A percentile compares a stretch with the other conserved stretches of the same genome.
phyloP scores from a whole-genome alignment of 1,139 yeast species.

The Pichia sp. region DNA sequence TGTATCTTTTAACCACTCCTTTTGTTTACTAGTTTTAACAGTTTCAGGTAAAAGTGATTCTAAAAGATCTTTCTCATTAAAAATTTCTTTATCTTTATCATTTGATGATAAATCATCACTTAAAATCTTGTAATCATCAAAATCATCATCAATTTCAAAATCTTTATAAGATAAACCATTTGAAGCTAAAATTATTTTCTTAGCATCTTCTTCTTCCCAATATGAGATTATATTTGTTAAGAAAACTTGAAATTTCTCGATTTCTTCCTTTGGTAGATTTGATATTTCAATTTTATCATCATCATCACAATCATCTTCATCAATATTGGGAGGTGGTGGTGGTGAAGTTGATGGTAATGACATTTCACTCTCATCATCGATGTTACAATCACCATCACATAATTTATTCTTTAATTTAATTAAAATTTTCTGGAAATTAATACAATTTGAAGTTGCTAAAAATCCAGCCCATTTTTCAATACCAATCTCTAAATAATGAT shows the following conservation, averaged over 20 bases:
- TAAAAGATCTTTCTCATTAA: slow-evolving; percentile 15
- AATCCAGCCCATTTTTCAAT: slow-evolving; percentile 24
- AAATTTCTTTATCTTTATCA: not conserved
- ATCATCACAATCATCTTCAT: slow-evolving; percentile 3
- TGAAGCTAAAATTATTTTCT: slow-evolving; percentile 5
- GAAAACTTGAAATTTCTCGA: slow-evolving; percentile 1
- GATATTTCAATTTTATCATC: not conserved
- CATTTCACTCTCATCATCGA: slow-evolving; percentile 3
- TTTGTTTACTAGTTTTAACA: slow-evolving; percentile 10
- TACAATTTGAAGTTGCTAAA: slow-evolving; percentile 22
- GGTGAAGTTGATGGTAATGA: too few relatives aligned
- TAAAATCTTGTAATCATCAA: too few relatives aligned
- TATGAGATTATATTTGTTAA: slow-evolving; percentile 8
- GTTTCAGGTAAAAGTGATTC: slow-evolving; percentile 11
- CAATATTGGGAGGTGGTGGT: slow-evolving; percentile 6
- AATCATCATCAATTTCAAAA: slow-evolving; percentile 5
- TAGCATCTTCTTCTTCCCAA: slow-evolving; percentile 12
- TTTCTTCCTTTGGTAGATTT: slow-evolving; percentile 1
- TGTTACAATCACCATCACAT: slow-evolving; percentile 4
- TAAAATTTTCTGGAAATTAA: slow-evolving; percentile 20
- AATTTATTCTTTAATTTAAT: slow-evolving; percentile 14
- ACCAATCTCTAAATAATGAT: slow-evolving; percentile 20
- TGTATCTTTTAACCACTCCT: slow-evolving; percentile 19
- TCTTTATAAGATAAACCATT: slow-evolving; percentile 7
- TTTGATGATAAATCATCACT: too few relatives aligned